These are phyloP conservation scores for Pseudocercospora crystallina DNA, from an alignment of 2,329 filamentous ascomycete genomes.

Conservation along the genomic window DNA sequence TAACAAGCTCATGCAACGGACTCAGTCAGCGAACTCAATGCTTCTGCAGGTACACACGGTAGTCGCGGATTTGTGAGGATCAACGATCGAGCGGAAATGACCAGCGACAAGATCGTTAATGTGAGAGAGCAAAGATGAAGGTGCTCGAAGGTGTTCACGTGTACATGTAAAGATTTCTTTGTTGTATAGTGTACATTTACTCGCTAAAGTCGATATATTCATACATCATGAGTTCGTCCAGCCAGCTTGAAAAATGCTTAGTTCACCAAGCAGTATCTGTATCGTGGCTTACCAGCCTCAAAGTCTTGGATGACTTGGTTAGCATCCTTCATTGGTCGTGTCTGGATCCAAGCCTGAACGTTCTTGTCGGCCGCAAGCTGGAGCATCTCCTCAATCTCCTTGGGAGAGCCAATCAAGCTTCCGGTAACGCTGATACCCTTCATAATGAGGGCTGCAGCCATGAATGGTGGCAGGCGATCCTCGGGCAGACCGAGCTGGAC, in stretches of 20 bases:
- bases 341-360: conserved; percentile 63
- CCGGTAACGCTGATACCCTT: conserved; percentile 52
- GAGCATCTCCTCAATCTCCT: conserved; percentile 62
- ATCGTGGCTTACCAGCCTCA: conserved; percentile 54
- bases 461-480: conserved; percentile 52
- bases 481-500: conserved; percentile 68
- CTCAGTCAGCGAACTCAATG: no score
- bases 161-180: no score
- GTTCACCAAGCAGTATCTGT: conserved; percentile 43
- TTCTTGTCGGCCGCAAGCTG: conserved; percentile 58
- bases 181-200: no score
- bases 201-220: no score
- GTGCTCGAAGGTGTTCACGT: no score
- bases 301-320: conserved; percentile 60
- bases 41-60: no score
- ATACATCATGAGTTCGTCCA: no score
- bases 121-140: no score
- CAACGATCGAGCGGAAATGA: no score
- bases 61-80: no score
- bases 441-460: conserved; percentile 57
- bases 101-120: no score
- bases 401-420: conserved; percentile 51
- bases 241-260: neutral
- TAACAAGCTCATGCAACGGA: no score
- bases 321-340: conserved; percentile 56